Evolutionary conservation across 2,329 filamentous ascomycete species (phyloP).

Genomic region (Fonsecaea multimorphosa): DNA sequence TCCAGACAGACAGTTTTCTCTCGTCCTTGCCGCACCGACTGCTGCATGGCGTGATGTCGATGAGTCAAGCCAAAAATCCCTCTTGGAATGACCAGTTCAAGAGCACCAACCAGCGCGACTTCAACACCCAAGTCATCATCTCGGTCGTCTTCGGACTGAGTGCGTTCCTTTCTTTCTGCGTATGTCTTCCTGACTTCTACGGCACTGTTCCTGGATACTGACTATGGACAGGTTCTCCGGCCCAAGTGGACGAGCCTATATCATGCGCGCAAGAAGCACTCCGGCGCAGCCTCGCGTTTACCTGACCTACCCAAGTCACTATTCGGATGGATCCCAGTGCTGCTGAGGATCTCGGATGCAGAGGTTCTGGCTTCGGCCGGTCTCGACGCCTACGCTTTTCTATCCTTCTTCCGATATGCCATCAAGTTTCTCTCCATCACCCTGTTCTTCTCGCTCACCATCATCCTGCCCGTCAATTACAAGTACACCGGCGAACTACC

Average conservation of each 20-base stretch:
- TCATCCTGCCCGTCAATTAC: slow-evolving; percentile 86
- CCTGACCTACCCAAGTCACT: slow-evolving; percentile 82
- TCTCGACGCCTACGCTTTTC: slow-evolving; percentile 93
- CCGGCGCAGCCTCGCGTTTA: slow-evolving; percentile 67
- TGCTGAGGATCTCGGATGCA: slow-evolving; percentile 85
- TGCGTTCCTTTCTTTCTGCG: slow-evolving; percentile 55
- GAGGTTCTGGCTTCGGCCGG: slow-evolving; percentile 89
- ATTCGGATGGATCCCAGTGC: slow-evolving; percentile 88
- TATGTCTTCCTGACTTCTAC: slow-evolving; percentile 42
- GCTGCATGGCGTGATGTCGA: slow-evolving; percentile 25
- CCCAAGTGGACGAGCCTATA: slow-evolving; percentile 93
- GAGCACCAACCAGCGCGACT: slow-evolving; percentile 43
- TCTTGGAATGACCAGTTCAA: slow-evolving; percentile 39
- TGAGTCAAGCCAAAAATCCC: slow-evolving; percentile 28
- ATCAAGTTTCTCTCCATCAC: slow-evolving; percentile 80
- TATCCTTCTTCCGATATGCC: slow-evolving; percentile 95
- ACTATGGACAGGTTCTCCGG: slow-evolving; percentile 69
- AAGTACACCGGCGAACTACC: slow-evolving; percentile 61
- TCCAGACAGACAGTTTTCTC: slow-evolving; percentile 2
- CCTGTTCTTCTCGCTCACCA: slow-evolving; percentile 77
- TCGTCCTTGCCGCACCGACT: slow-evolving; percentile 5
- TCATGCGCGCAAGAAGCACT: slow-evolving; percentile 81
- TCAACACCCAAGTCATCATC: slow-evolving; percentile 53
- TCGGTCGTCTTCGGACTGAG: slow-evolving; percentile 51
- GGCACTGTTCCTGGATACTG: slow-evolving; percentile 9